Conservation (phyloP, 1,139 yeast genomes). For the Yarrowia galli region DNA sequence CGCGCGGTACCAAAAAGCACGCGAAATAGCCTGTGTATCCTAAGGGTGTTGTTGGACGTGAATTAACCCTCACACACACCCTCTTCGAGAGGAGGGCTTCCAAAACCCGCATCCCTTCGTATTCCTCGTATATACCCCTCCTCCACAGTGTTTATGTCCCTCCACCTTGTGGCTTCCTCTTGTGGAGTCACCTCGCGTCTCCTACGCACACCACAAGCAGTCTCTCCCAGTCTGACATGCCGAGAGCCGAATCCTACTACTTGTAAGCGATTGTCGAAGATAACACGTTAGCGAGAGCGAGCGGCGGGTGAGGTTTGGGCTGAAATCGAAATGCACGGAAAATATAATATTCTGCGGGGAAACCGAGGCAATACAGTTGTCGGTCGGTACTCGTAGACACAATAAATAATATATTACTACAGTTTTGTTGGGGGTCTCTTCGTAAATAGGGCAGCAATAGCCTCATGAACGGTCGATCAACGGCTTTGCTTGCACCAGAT, state of each 20-base stretch:
- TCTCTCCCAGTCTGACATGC: conserved; percentile 1
- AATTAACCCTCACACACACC: not conserved
- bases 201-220: conserved; percentile 9
- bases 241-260: conserved; percentile 24
- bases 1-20: conserved; percentile 14
- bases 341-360: not conserved
- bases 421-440: not conserved
- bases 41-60: not conserved
- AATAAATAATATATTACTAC: conserved; percentile 13
- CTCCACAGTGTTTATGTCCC: conserved; percentile 6
- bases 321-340: not conserved
- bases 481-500: not conserved
- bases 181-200: conserved; percentile 35
- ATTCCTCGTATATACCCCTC: conserved; percentile 12
- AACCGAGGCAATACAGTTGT: not conserved
- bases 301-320: not conserved
- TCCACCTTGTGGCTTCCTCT: conserved; percentile 13
- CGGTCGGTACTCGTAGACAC: not conserved
- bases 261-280: conserved; percentile 15
- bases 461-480: not conserved
- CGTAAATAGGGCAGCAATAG: not conserved
- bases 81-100: not conserved
- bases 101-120: conserved; percentile 8
- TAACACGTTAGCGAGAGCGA: conserved; percentile 7
- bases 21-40: not conserved